Evolutionary conservation across 1,139 yeast genomes (phyloP).

Genomic region (Debaryomycetaceae sp.): DNA sequence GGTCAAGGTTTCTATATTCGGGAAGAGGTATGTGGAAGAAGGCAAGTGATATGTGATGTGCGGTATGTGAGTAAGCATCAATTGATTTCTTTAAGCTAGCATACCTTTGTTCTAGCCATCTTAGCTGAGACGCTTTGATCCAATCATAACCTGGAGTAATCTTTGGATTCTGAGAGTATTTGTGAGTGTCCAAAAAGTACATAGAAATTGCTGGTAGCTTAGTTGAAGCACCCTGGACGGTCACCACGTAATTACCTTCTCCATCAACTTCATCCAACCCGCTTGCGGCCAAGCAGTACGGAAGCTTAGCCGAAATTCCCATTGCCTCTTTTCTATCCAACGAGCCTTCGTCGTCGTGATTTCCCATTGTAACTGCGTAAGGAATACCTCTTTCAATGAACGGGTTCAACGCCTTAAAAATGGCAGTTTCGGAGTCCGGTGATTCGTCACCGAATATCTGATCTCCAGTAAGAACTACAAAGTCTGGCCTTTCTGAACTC

Average conservation of each 20-base stretch:
- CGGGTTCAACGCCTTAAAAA: conserved; percentile 75
- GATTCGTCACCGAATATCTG: conserved; percentile 69
- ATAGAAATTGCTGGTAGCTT: conserved; percentile 52
- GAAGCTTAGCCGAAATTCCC: conserved; percentile 52
- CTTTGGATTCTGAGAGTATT: conserved; percentile 62
- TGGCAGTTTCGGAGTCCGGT: conserved; percentile 75
- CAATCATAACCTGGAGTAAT: conserved; percentile 80
- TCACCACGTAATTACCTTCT: conserved; percentile 69
- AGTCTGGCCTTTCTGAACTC: conserved; percentile 71
- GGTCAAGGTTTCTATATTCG: conserved; percentile 59
- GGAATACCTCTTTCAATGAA: conserved; percentile 66
- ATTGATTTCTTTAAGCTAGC: conserved; percentile 26
- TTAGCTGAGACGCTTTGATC: conserved; percentile 70
- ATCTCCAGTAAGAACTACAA: conserved; percentile 85
- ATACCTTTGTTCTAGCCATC: conserved; percentile 49
- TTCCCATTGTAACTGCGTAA: conserved; percentile 61
- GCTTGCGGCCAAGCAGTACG: conserved; percentile 57
- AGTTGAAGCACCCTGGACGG: conserved; percentile 41
- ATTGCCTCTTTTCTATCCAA: conserved; percentile 59
- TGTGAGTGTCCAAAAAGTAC: conserved; percentile 81
- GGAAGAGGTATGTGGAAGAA: conserved; percentile 93
- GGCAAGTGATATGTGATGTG: conserved; percentile 65
- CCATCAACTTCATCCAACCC: conserved; percentile 74
- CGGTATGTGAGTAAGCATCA: conserved; percentile 25
- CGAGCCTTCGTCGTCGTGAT: conserved; percentile 79